These are phyloP conservation scores for Saccharum spontaneum DNA, from an alignment of 176 grass and related monocot species.

Conservation along the genomic window DNA sequence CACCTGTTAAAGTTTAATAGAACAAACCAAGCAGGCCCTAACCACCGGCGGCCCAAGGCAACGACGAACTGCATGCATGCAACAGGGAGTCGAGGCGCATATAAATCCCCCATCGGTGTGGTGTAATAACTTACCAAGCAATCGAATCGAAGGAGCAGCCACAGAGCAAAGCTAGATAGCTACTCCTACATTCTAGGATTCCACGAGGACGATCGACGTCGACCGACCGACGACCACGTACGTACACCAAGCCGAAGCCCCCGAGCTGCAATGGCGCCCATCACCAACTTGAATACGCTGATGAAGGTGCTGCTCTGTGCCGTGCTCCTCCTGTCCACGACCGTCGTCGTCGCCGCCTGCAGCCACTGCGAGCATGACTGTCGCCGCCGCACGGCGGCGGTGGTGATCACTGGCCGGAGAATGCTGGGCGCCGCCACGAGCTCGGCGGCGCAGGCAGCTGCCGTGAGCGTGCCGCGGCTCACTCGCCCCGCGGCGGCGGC, in stretches of 20 bases:
- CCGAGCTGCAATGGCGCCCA: constrained; percentile 15
- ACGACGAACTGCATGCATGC: not conserved
- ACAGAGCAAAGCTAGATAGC: not conserved
- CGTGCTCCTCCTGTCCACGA: not conserved
- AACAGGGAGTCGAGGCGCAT: no score
- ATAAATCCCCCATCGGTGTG: not conserved
- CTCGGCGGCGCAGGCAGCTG: not conserved
- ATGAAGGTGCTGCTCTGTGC: not conserved
- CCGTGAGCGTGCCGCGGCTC: not conserved
- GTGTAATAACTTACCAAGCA: not conserved
- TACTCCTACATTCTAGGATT: not conserved
- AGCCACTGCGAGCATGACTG: not conserved
- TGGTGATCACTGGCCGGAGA: constrained; percentile 11
- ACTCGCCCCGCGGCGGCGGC: not conserved
- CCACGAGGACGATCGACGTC: not conserved
- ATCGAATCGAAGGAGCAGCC: not conserved
- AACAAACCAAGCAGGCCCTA: no score
- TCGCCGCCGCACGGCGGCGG: not conserved
- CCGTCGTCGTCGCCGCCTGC: not conserved
- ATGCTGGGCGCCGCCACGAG: not conserved
- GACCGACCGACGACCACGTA: not conserved
- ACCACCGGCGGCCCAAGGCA: not conserved
- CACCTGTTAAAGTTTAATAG: no score
- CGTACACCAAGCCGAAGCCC: no score
- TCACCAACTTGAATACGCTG: not conserved